Percentiles rank a stretch among this genome's conserved stretches.
These are phyloP conservation scores for Xylariaceae sp. DNA, from an alignment of 2,329 filamentous ascomycete species.

Conservation along the genomic window DNA sequence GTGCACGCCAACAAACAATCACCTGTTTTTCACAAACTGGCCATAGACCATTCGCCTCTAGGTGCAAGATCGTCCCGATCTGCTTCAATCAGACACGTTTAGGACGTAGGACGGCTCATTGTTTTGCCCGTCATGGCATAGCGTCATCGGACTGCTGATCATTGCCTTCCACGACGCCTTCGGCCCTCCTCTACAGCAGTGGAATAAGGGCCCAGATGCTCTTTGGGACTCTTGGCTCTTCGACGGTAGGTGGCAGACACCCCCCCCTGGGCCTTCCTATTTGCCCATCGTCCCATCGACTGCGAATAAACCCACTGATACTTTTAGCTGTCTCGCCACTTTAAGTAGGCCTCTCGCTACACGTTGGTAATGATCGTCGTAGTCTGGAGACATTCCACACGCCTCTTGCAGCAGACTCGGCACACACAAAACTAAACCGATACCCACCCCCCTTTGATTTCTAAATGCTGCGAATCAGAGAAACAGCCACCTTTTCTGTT, in stretches of 20 bases:
- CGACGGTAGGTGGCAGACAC: conserved; percentile 18
- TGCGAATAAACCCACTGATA: conserved; percentile 5
- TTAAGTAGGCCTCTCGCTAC: conserved; percentile 11
- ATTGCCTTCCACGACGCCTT: conserved; percentile 26
- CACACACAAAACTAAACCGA: conserved; percentile 25
- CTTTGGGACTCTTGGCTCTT: conserved; percentile 21
- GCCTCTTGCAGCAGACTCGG: conserved; percentile 19
- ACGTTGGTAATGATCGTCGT: conserved; percentile 26
- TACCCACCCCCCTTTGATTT: conserved; percentile 14
- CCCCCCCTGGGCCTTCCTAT: conserved; percentile 15
- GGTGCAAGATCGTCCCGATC: conserved; percentile 4
- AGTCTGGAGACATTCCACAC: conserved; percentile 26
- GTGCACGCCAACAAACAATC: background rate
- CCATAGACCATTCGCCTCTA: background rate
- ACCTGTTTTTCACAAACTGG: background rate
- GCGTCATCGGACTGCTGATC: conserved; percentile 31
- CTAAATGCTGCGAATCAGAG: conserved; percentile 16
- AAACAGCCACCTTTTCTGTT: conserved; percentile 16
- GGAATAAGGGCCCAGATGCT: conserved; percentile 27
- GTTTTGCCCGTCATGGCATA: conserved; percentile 27
- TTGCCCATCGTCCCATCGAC: conserved; percentile 17
- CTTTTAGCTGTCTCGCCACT: conserved; percentile 2
- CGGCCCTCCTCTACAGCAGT: conserved; percentile 16
- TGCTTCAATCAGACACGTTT: conserved; percentile 6
- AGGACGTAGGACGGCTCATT: conserved; percentile 14